These are phyloP conservation scores for Mycena venus DNA, from an alignment of 768 basidiomycete species.

Conservation along the genomic window DNA sequence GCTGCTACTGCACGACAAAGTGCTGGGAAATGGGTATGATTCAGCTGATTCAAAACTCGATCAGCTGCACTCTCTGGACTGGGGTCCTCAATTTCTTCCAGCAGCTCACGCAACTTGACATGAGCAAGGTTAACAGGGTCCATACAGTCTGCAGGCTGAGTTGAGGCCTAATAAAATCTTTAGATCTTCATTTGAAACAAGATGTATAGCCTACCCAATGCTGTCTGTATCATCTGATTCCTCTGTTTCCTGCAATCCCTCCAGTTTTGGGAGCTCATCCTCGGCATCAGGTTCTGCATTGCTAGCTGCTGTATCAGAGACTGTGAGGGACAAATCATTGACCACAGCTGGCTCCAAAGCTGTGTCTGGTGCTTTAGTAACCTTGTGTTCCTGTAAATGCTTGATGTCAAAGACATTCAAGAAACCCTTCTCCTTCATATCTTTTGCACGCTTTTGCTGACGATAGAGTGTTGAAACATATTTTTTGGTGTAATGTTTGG, in stretches of 20 bases:
- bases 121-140: neutral
- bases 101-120: neutral
- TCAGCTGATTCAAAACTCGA: neutral
- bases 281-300: too few relatives aligned
- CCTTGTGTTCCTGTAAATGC: too few relatives aligned
- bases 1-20: neutral
- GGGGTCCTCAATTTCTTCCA: neutral
- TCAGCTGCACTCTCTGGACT: neutral
- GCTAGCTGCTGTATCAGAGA: too few relatives aligned
- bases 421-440: neutral
- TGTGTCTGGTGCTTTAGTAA: too few relatives aligned
- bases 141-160: neutral
- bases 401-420: neutral
- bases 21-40: neutral
- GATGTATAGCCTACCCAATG: too few relatives aligned
- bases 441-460: neutral
- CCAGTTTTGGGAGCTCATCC: too few relatives aligned
- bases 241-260: too few relatives aligned
- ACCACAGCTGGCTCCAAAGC: too few relatives aligned
- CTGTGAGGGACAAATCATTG: too few relatives aligned
- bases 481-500: neutral
- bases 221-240: too few relatives aligned
- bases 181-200: neutral
- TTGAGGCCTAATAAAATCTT: neutral
- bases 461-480: neutral